phyloP scores from a whole-genome alignment of 306 rosid genomes.

The Citrullus mucosospermus region DNA sequence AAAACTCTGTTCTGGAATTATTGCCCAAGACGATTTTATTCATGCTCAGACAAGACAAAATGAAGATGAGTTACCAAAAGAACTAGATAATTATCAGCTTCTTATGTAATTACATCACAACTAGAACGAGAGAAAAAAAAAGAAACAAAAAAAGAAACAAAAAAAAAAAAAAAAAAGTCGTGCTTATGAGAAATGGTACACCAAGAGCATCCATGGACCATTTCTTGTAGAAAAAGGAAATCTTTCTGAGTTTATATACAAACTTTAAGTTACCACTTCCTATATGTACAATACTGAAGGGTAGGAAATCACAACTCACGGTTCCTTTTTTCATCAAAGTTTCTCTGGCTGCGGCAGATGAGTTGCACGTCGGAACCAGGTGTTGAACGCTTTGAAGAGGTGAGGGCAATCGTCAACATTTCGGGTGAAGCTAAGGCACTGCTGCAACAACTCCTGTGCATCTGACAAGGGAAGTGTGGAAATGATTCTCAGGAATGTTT shows the following conservation, averaged over 20 bases:
- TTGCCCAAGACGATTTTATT: neutral
- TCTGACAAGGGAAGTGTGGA: slow-evolving; percentile 86
- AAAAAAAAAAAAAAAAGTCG: neutral
- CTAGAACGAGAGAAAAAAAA: neutral
- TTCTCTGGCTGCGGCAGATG: slow-evolving; percentile 24
- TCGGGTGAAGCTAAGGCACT: slow-evolving; percentile 77
- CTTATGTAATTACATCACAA: neutral
- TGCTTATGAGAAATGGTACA: neutral
- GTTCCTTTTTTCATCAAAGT: neutral
- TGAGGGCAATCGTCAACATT: slow-evolving; percentile 85
- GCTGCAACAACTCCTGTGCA: slow-evolving; percentile 74
- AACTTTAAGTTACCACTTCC: neutral
- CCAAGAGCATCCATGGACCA: neutral
- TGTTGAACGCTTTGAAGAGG: slow-evolving; percentile 69
- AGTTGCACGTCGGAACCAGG: slow-evolving; percentile 87
- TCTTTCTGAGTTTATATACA: neutral
- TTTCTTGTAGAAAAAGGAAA: neutral
- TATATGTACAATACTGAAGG: slow-evolving; percentile 1
- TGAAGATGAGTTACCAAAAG: neutral
- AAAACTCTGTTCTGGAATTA: neutral
- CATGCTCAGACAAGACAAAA: neutral
- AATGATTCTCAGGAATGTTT: slow-evolving; percentile 64
- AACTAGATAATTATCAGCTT: neutral
- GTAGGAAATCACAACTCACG: neutral
- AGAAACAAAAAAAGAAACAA: neutral